Percentiles rank a stretch among this genome's conserved stretches.
Conservation (phyloP, 768 basidiomycete species). For the Vishniacozyma victoriae region DNA sequence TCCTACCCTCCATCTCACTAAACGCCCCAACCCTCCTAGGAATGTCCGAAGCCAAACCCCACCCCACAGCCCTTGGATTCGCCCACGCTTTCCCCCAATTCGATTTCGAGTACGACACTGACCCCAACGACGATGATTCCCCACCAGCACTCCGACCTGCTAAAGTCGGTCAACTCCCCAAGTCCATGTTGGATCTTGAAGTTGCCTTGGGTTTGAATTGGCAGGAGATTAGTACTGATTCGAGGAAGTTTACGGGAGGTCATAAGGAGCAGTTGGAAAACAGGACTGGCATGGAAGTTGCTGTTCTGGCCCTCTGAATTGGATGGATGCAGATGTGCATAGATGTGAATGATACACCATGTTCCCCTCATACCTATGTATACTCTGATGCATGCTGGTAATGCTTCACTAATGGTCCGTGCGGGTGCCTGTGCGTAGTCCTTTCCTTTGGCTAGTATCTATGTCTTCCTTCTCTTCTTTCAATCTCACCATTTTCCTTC, state of each 20-base stretch:
- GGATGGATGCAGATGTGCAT: too few relatives aligned
- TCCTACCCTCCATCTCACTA: slow-evolving; percentile 61
- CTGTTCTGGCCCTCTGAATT: slow-evolving; percentile 22
- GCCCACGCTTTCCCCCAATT: slow-evolving; percentile 8
- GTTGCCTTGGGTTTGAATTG: slow-evolving; percentile 31
- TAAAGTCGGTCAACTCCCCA: slow-evolving; percentile 9
- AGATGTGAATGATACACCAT: too few relatives aligned
- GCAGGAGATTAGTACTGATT: slow-evolving; percentile 22
- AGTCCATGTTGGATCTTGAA: slow-evolving; percentile 27
- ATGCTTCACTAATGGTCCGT: too few relatives aligned
- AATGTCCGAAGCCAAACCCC: slow-evolving; percentile 11
- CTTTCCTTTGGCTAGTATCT: too few relatives aligned
- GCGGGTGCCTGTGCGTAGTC: too few relatives aligned
- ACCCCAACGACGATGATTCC: not conserved
- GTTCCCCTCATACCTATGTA: too few relatives aligned
- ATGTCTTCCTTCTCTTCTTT: too few relatives aligned
- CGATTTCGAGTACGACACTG: not conserved
- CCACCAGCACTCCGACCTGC: not conserved
- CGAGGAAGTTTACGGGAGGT: slow-evolving; percentile 16
- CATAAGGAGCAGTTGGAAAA: slow-evolving; percentile 37
- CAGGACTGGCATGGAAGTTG: slow-evolving; percentile 33
- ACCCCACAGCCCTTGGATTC: slow-evolving; percentile 19
- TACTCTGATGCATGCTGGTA: too few relatives aligned
- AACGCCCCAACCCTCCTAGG: slow-evolving; percentile 55
- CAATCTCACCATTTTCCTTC: too few relatives aligned